phyloP scores from a whole-genome alignment of 306 rosid species.

The Citrullus colocynthis region DNA sequence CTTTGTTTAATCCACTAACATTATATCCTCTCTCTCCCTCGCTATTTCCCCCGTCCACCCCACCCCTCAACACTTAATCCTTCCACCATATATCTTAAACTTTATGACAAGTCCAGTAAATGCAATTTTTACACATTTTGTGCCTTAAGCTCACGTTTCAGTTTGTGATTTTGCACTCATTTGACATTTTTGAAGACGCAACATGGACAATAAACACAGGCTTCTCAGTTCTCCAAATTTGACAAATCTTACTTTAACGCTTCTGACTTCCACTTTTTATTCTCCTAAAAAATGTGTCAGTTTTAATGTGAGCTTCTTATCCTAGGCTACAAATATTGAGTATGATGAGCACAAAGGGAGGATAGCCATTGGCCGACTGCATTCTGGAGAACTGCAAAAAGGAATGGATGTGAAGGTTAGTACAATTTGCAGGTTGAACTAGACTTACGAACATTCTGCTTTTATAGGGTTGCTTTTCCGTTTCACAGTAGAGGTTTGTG shows the following conservation, averaged over 20 bases:
- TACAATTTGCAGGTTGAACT: constrained; percentile 8
- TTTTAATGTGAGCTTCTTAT: background rate
- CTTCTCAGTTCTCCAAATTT: background rate
- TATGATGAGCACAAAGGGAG: constrained; percentile 97
- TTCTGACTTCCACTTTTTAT: background rate
- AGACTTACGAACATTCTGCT: constrained; percentile 7
- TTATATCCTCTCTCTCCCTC: background rate
- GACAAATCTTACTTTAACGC: background rate
- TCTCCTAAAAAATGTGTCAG: background rate
- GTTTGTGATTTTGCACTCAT: background rate
- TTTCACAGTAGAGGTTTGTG: background rate
- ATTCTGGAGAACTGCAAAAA: constrained; percentile 62
- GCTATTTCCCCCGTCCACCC: background rate
- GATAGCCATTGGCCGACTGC: constrained; percentile 96
- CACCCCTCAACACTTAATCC: background rate
- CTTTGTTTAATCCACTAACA: background rate
- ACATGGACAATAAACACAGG: background rate
- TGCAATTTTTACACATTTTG: background rate
- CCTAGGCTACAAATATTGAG: constrained; percentile 73
- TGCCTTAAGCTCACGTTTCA: background rate
- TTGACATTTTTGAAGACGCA: background rate
- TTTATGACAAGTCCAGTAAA: background rate
- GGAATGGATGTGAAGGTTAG: constrained; percentile 89
- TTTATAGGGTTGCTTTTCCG: background rate
- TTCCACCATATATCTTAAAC: background rate